Evolutionary conservation across 805 yeast genomes (phyloP), one percentile per base, ranked within the genome.

Genomic region (Wickerhamomyces kurtzmanii): DNA sequence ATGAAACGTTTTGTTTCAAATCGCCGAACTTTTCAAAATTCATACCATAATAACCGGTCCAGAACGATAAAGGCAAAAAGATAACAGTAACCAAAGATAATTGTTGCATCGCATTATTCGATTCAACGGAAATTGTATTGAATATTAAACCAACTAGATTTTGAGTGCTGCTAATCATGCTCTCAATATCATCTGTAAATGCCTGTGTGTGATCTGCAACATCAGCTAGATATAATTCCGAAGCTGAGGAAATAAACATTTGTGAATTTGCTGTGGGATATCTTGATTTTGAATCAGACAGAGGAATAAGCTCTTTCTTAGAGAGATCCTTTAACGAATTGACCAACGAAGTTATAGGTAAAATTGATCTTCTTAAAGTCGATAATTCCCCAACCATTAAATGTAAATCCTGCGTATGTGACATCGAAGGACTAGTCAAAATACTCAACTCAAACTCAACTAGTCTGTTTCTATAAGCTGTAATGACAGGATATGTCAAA

Each of bases 31-130:
- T 31, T 9, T 49, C 42, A 33, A 62, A 62, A 36, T 62, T 61
- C 68, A 62, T 61, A 23, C 68, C 68, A 32, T 67, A 73, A 41
- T 70, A 73, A 9, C 79, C 78, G 1, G 78, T 70, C 62, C 75
- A 58, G 40, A 73, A 73, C 5, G 73, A 62, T 30, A 73, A 43
- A 5, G 80, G 80, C 21, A 73, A 52, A 38, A 73, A 72, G 10
- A 73, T 60, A 10, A 73, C 77, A 1, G 78, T 67, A 8, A 73
- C 68, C 21, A 73, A 42, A 6, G 77, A 66, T 23, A 73, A 51
- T 42, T 64, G 61, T 29, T 61, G 57, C 63, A 73, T 71, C 5
- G 77, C 62, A 36, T 59, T 68, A 35, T 70, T 68, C 3, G 73
- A 68, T 24, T 67, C 67, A 8, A 68, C 68, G 2, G 75, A 63